Base-by-base conservation (phyloP, 140 eudicot species). In the Stevia rebaudiana region DNA sequence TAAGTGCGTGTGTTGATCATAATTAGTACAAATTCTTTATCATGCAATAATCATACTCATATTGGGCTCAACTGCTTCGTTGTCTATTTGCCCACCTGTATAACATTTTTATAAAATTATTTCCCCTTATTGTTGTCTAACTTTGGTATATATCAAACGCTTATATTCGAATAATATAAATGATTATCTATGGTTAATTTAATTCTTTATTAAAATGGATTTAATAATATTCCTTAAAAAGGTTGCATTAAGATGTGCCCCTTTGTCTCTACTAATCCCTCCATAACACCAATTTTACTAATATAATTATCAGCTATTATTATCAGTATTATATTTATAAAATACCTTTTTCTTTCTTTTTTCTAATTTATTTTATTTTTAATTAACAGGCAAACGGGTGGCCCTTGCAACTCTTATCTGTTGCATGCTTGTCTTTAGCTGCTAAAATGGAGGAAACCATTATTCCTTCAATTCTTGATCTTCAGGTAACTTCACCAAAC, bases 371-470 rank as follows among this genome's bases (percentile, higher is more conserved):
- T 4, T 39, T 19, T 46, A 28, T n/a, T n/a, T n/a, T 47, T 51
- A 16, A 52, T 41, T 67, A 82, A 87, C 83, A 86, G 80, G 79
- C 84, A 80, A 82, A 75, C 57, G 97, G 97, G 71, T 90, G 97
- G 97, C 94, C 94, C 9, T 50, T 86, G 73, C 97, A 90, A 82
- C 87, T 90, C 57, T 69, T 87, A 63, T 78, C 95, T 36, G 94
- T 87, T 67, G 90, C 95, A 30, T 90, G 94, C 78, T 76, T 90
- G 71, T 90, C 95, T 57, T 62, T 90, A 72, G 97, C 97, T 76
- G 97, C 97, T 59, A 90, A 90, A 69, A 84, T 90, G 97, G 97
- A 90, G 84, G 97, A 90, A 84, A 86, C 82, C 16, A 79, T 90
- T 25, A 86, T 90, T 82, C 97, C 97, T 61, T 84, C 94, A 57